Percentiles rank a stretch among this genome's conserved stretches.
Conservation (phyloP, 208 protist species). For the Trypanosoma avium region DNA sequence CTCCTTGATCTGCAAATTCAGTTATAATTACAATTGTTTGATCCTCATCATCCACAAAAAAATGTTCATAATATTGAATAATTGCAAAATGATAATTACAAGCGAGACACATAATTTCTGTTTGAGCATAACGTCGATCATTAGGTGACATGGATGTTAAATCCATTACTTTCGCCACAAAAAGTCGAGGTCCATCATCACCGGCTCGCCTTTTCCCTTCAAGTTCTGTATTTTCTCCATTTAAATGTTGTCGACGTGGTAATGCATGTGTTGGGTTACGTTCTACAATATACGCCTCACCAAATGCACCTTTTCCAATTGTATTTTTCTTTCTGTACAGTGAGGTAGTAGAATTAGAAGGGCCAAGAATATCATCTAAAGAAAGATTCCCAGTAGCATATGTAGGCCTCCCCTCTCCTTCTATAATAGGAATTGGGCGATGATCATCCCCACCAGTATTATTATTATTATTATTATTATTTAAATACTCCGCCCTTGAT, state of each 20-base stretch:
- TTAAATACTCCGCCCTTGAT: neutral
- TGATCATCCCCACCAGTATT: slow-evolving; percentile 8
- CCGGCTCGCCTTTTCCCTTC: slow-evolving; percentile 11
- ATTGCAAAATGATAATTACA: slow-evolving; percentile 81
- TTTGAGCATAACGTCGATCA: slow-evolving; percentile 73
- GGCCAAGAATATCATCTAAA: slow-evolving; percentile 32
- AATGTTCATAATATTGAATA: slow-evolving; percentile 84
- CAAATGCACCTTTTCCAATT: slow-evolving; percentile 92
- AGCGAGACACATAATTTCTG: slow-evolving; percentile 89
- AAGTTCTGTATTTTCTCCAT: slow-evolving; percentile 27
- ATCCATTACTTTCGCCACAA: slow-evolving; percentile 88
- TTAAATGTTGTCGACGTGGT: slow-evolving; percentile 36
- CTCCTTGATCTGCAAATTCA: slow-evolving; percentile 87
- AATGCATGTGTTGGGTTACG: slow-evolving; percentile 44
- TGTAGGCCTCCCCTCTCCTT: neutral
- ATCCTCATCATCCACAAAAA: slow-evolving; percentile 70
- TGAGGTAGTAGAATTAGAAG: slow-evolving; percentile 20
- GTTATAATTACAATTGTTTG: slow-evolving; percentile 86
- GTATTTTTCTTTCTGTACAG: slow-evolving; percentile 65
- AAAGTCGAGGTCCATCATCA: slow-evolving; percentile 23
- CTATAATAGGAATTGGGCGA: slow-evolving; percentile 32
- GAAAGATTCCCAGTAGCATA: neutral
- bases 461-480: neutral
- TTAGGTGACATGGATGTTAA: slow-evolving; percentile 60
- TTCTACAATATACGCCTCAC: slow-evolving; percentile 81